Evolutionary conservation across 1,284 basidiomycete genomes (phyloP).

Genomic region (Moesziomyces sp.): DNA sequence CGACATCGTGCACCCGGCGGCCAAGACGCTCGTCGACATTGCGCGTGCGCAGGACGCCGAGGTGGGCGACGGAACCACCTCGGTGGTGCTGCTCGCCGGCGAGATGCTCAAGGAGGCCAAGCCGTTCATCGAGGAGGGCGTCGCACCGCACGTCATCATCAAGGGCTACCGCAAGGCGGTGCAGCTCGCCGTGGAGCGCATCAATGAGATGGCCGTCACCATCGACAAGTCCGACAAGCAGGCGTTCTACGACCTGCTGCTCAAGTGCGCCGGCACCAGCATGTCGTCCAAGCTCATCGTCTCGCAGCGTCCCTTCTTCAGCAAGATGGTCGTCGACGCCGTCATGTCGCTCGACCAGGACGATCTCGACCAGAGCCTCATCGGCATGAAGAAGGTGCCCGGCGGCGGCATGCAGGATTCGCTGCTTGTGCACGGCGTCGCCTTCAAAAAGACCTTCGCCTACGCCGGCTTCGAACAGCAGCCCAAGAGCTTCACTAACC

Average conservation of each 20-base stretch:
- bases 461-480: conserved; percentile 99
- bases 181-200: conserved; percentile 84
- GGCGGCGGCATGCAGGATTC: conserved; percentile 99
- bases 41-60: conserved; percentile 98
- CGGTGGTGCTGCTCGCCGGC: conserved; percentile 90
- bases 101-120: conserved; percentile 94
- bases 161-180: conserved; percentile 92
- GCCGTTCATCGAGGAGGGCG: conserved; percentile 93
- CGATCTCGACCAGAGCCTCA: conserved; percentile 93
- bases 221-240: conserved; percentile 90
- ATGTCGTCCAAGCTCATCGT: conserved; percentile 99
- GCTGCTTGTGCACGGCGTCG: conserved; percentile 83
- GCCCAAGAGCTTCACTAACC: conserved; percentile 89
- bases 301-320: conserved; percentile 98
- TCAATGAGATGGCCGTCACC: conserved; percentile 88
- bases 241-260: conserved; percentile 91
- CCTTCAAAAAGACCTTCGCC: conserved; percentile 99
- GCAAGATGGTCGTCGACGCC: conserved; percentile 97
- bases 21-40: conserved; percentile 94
- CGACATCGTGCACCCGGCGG: conserved; percentile 97
- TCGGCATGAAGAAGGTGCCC: conserved; percentile 99
- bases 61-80: conserved; percentile 97
- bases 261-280: conserved; percentile 96
- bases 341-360: conserved; percentile 83
- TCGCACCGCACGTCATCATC: conserved; percentile 97